Evolutionary conservation across 2,329 filamentous ascomycete genomes (phyloP), one percentile per base, ranked within the genome.

Genomic region (Claviceps monticola): DNA sequence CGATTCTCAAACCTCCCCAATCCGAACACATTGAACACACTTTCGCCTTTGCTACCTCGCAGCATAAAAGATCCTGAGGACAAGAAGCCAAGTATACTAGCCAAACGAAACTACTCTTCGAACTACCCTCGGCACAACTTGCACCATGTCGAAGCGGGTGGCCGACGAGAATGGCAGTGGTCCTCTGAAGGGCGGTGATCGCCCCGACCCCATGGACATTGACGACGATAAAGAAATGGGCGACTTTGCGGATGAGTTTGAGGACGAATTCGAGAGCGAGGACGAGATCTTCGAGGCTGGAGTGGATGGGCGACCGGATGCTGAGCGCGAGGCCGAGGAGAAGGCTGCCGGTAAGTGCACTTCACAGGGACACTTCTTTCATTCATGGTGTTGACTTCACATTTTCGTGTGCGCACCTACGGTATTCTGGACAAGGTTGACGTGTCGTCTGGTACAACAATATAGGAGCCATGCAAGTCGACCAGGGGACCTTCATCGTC

Each of bases 211-310:
- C 55, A 80, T 80, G 76, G 85, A 84, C 54, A 76, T 86, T 50
- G 80, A 86, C 57, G 65, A 42, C 16, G 43, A 71, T 57, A 72
- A 73, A 63, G 80, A 80, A 26, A 82, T 84, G 74, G 80, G 81
- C 64, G 86, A 97, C 59, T 97, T 94, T 57, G 93, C 95, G 64
- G 93, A 96, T 70, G 91, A 97, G 64, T 96, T 91, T 59, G 88
- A 91, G 68, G 87, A 91, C 62, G 87, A 91, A 64, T 91, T 86
- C 59, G 90, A 96, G 74, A 95, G 74, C 62, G 78, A 81, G 56
- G 90, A 96, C 66, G 90, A 97, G 68, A 87, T 97, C 50, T 71
- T 96, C 54, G 91, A 97, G 71, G 91, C 93, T 4, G 91, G 91
- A 55, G 89, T 96, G 13, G 91, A 96, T 65, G 91, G 91, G 17